Percentiles rank a stretch among this genome's conserved stretches.
Evolutionary conservation across 805 yeast genomes (phyloP).

Genomic region (Saturnispora silvae): DNA sequence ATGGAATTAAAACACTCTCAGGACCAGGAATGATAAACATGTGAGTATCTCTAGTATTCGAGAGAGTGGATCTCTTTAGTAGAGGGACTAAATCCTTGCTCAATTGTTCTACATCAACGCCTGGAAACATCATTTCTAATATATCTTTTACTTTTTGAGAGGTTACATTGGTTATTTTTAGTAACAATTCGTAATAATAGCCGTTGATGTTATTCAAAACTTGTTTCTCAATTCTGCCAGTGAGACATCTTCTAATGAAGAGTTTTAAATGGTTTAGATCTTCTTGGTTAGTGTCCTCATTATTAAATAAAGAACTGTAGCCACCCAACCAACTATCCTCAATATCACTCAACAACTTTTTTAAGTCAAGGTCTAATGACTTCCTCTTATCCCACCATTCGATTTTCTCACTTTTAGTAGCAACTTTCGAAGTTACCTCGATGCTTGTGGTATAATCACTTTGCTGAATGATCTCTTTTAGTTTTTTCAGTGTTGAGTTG

Average conservation of each 20-base stretch:
- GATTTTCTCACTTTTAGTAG: slow-evolving; percentile 47
- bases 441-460: slow-evolving; percentile 53
- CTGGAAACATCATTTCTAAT: slow-evolving; percentile 49
- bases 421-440: slow-evolving; percentile 41
- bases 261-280: slow-evolving; percentile 26
- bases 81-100: slow-evolving; percentile 11
- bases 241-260: slow-evolving; percentile 20
- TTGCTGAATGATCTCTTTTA: slow-evolving; percentile 41
- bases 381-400: slow-evolving; percentile 74
- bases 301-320: slow-evolving; percentile 51
- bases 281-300: slow-evolving; percentile 19
- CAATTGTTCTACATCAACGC: slow-evolving; percentile 14
- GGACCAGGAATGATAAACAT: slow-evolving; percentile 61
- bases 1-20: slow-evolving; percentile 63
- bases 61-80: slow-evolving; percentile 15
- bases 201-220: slow-evolving; percentile 3
- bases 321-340: slow-evolving; percentile 73
- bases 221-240: not conserved
- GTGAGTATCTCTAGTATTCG: slow-evolving; percentile 30
- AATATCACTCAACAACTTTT: slow-evolving; percentile 41
- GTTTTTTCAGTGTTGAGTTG: slow-evolving; percentile 33
- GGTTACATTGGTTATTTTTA: slow-evolving; percentile 6
- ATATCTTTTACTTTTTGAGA: slow-evolving; percentile 42
- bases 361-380: slow-evolving; percentile 46
- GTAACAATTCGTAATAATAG: slow-evolving; percentile 8